Conservation (phyloP, 768 basidiomycete species). For the Porpolomopsis calyptriformis region DNA sequence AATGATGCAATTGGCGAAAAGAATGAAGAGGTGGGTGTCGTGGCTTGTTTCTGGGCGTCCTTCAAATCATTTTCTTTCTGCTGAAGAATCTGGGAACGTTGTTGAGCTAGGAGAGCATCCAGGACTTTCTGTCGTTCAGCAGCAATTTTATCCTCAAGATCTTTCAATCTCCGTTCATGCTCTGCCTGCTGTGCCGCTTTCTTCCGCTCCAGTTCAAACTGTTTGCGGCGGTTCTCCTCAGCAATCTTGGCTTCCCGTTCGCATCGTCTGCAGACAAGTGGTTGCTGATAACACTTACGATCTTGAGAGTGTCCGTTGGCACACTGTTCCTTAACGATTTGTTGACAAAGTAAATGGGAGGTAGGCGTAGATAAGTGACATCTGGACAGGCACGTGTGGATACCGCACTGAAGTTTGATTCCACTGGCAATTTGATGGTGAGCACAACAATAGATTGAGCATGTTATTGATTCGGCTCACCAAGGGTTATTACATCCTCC, state of each 20-base stretch:
- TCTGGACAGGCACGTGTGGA: constrained; percentile 47
- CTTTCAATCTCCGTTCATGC: constrained; percentile 29
- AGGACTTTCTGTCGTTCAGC: too few species aligned
- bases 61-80: constrained; percentile 40
- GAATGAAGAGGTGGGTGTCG: too few species aligned
- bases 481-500: constrained; percentile 55
- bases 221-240: constrained; percentile 30
- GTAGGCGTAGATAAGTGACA: constrained; percentile 51
- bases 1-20: too few species aligned
- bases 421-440: constrained; percentile 26
- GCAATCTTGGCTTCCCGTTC: constrained; percentile 32
- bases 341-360: constrained; percentile 41
- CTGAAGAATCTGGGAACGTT: constrained; percentile 29
- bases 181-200: constrained; percentile 35
- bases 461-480: constrained; percentile 25
- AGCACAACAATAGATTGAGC: background rate
- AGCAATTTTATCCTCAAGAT: constrained; percentile 34
- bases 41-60: constrained; percentile 9
- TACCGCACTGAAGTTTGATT: constrained; percentile 34
- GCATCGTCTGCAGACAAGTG: constrained; percentile 34
- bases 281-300: constrained; percentile 35
- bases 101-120: too few species aligned
- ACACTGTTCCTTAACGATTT: constrained; percentile 30
- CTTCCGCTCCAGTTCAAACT: constrained; percentile 31
- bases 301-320: constrained; percentile 30